Evolutionary conservation across 2,329 filamentous ascomycete genomes (phyloP), one percentile per base, ranked within the genome.

Genomic region (Corniculantispora saksenae): DNA sequence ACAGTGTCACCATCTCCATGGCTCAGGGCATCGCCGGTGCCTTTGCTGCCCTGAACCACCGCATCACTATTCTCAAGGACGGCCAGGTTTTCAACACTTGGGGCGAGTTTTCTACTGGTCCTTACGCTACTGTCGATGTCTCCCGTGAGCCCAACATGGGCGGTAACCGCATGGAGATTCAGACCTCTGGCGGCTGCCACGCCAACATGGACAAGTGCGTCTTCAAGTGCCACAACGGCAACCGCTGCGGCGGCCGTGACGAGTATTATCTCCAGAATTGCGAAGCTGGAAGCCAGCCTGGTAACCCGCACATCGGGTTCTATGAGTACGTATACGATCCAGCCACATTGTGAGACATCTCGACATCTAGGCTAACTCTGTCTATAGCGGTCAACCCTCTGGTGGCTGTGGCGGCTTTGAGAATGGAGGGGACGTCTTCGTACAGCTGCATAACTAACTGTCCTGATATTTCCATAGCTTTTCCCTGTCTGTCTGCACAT

Each of bases 101-200:
- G 78, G 77, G 74, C 61, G 80, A 82, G 73, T 78, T 76, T 63
- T 81, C 75, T 64, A 79, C 77, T 45, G 77, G 76, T 53, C 64
- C 54, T 1, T 72, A 67, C 21, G 79, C 78, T 67, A 76, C 75
- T 47, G 76, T 80, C 64, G 77, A 82, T 68, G 73, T 82, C 61
- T 80, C 77, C 47, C 76, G 79, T 43, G 74, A 80, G 67, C 74
- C 81, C 71, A 79, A 80, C 72, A 82, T 83, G 79, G 68, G 69
- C 57, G 81, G 81, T 43, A 72, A 75, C 68, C 66, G 47, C 57
- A 80, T 82, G 73, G 71, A 69, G 60, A 66, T 72, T 15, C 45
- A 51, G 40, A 74, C 76, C 60, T 73, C 72, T 60, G 74, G 72
- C 66, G 76, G 79, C 66, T 83, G 81, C 72, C 69, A 72, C 15